These are phyloP conservation scores for Pythium insidiosum DNA, from an alignment of 352 stramenopile species.

Conservation along the genomic window DNA sequence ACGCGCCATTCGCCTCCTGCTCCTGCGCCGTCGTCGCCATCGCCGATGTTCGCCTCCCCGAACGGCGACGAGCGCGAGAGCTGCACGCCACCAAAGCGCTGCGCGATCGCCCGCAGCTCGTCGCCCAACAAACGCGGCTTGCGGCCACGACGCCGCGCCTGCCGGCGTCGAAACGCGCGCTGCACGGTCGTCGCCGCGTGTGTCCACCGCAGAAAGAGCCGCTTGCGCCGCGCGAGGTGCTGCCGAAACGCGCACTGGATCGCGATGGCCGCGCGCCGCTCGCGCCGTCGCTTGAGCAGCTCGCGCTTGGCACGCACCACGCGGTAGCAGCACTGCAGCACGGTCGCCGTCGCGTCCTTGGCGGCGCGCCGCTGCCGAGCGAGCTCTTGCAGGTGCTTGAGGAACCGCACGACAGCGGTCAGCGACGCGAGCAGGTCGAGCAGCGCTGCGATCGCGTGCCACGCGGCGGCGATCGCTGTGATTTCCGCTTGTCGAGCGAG, in stretches of 20 bases:
- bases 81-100: constrained; percentile 25
- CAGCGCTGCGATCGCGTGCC: constrained; percentile 16
- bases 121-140: constrained; percentile 28
- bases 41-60: background rate
- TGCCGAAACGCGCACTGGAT: constrained; percentile 72
- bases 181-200: constrained; percentile 45
- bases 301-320: constrained; percentile 14
- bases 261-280: constrained; percentile 24
- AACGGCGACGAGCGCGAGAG: background rate
- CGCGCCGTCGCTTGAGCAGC: constrained; percentile 17
- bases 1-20: constrained; percentile 23
- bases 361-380: constrained; percentile 14
- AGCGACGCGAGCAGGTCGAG: constrained; percentile 12
- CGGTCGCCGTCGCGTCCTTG: constrained; percentile 16
- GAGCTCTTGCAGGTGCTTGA: constrained; percentile 38
- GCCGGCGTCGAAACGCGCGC: constrained; percentile 42
- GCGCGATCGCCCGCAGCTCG: constrained; percentile 37
- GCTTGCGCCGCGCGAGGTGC: constrained; percentile 40
- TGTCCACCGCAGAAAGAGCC: constrained; percentile 39
- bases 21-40: too few species aligned
- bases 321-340: constrained; percentile 43
- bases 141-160: constrained; percentile 26
- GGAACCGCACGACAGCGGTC: constrained; percentile 34
- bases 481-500: too few species aligned
- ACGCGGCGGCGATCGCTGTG: background rate